Conservation (phyloP, 2,329 filamentous ascomycete genomes). For the Colletotrichum echinochloae region DNA sequence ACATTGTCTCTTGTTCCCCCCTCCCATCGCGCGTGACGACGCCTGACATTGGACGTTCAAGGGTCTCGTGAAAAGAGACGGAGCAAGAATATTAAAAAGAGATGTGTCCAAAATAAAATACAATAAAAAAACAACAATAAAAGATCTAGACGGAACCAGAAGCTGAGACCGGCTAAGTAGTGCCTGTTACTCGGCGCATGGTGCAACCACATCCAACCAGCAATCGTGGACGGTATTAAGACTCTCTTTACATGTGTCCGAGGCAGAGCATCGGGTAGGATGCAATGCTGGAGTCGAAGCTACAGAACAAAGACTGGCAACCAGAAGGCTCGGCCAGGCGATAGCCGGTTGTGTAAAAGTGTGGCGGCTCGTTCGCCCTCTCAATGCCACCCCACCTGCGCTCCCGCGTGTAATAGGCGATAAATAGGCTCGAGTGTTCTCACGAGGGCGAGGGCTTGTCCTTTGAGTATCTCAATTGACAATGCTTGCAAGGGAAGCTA, state of each 20-base stretch:
- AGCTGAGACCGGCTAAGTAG: background rate
- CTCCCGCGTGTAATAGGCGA: background rate
- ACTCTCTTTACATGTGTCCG: background rate
- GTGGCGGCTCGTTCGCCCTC: slow-evolving; percentile 9
- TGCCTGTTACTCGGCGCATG: background rate
- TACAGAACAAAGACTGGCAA: slow-evolving; percentile 17
- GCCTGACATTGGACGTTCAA: background rate
- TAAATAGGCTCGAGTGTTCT: background rate
- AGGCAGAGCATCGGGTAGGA: background rate
- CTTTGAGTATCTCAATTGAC: slow-evolving; percentile 3
- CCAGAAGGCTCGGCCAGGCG: slow-evolving; percentile 22
- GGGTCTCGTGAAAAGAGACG: background rate
- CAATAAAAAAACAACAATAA: too few species aligned
- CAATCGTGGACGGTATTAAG: background rate
- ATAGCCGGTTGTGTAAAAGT: slow-evolving; percentile 3
- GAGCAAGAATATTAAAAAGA: background rate
- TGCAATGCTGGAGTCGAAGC: slow-evolving; percentile 33
- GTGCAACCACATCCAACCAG: background rate
- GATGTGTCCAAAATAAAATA: background rate
- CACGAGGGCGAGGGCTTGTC: background rate
- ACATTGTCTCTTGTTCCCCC: background rate
- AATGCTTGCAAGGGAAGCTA: background rate
- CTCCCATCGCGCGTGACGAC: slow-evolving; percentile 11
- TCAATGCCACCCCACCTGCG: slow-evolving; percentile 28
- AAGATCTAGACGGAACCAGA: slow-evolving; percentile 6